phyloP scores from a whole-genome alignment of 352 stramenopile genomes.

The Globisporangium cystogenes region DNA sequence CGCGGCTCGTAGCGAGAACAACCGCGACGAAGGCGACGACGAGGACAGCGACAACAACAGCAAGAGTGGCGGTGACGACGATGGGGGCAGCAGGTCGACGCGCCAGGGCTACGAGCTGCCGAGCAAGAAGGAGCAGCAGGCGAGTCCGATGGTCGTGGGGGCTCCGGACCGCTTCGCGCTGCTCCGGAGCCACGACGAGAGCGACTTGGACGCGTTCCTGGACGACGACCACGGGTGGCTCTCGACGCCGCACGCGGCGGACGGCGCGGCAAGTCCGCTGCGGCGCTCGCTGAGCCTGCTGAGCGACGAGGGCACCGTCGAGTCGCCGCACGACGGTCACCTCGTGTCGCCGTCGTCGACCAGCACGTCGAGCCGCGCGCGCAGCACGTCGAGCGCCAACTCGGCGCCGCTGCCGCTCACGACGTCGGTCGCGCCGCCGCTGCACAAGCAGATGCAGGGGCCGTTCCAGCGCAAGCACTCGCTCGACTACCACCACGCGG shows the following conservation, averaged over 20 bases:
- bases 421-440: background rate
- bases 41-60: conserved; percentile 17
- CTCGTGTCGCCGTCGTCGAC: conserved; percentile 60
- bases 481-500: conserved; percentile 22
- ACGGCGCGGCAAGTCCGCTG: conserved; percentile 23
- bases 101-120: background rate
- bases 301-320: conserved; percentile 29
- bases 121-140: background rate
- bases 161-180: conserved; percentile 2
- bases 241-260: conserved; percentile 4
- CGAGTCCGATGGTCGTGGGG: background rate
- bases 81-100: background rate
- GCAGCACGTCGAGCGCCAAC: conserved; percentile 22
- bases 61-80: conserved; percentile 1
- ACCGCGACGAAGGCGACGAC: conserved; percentile 6
- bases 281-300: conserved; percentile 36
- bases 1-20: background rate
- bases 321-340: conserved; percentile 33
- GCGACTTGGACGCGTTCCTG: background rate
- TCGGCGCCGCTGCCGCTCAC: conserved; percentile 25
- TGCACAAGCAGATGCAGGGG: conserved; percentile 17
- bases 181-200: conserved; percentile 4
- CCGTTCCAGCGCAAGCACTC: conserved; percentile 35
- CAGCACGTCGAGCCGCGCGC: conserved; percentile 36
- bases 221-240: conserved; percentile 7